Percentiles rank a stretch among this genome's conserved stretches.
Evolutionary conservation across 1,284 basidiomycete species (phyloP).

Genomic region (Coniophora puteana): DNA sequence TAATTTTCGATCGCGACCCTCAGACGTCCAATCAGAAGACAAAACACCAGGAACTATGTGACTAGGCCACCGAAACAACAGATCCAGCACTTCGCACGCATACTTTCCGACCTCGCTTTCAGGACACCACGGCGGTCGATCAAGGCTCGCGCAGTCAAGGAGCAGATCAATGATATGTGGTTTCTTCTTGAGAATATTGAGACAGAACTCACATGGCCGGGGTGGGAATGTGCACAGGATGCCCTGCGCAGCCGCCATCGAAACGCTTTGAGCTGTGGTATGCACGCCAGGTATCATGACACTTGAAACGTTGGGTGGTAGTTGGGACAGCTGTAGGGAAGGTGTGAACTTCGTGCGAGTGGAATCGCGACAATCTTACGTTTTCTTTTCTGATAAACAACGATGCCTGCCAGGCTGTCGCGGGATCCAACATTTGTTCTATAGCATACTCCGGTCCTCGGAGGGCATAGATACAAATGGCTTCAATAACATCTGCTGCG

Average conservation of each 20-base stretch:
- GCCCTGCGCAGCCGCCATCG: slow-evolving; percentile 21
- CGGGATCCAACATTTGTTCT: too few relatives aligned
- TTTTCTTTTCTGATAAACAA: too few relatives aligned
- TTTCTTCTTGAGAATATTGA: slow-evolving; percentile 20
- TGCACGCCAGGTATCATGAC: slow-evolving; percentile 22
- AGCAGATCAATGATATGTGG: slow-evolving; percentile 21
- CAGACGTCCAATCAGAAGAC: slow-evolving; percentile 4
- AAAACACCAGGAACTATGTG: slow-evolving; percentile 14
- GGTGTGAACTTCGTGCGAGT: too few relatives aligned
- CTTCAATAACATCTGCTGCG: too few relatives aligned
- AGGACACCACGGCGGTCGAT: slow-evolving; percentile 22
- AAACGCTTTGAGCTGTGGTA: slow-evolving; percentile 26
- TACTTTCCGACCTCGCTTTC: slow-evolving; percentile 17
- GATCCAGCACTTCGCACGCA: slow-evolving; percentile 14
- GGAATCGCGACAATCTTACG: too few relatives aligned
- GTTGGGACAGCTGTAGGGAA: too few relatives aligned
- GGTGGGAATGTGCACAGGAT: slow-evolving; percentile 19
- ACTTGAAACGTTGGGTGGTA: too few relatives aligned
- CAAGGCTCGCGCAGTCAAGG: slow-evolving; percentile 16
- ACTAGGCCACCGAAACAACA: slow-evolving; percentile 9
- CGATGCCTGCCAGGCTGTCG: too few relatives aligned
- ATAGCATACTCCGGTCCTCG: too few relatives aligned
- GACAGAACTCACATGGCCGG: slow-evolving; percentile 18
- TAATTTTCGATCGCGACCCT: slow-evolving; percentile 8
- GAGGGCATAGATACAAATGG: too few relatives aligned